Percentiles rank a stretch among this genome's conserved stretches.
Conservation (phyloP, 164 flowering plant genomes). For the Nelumbo lutea region DNA sequence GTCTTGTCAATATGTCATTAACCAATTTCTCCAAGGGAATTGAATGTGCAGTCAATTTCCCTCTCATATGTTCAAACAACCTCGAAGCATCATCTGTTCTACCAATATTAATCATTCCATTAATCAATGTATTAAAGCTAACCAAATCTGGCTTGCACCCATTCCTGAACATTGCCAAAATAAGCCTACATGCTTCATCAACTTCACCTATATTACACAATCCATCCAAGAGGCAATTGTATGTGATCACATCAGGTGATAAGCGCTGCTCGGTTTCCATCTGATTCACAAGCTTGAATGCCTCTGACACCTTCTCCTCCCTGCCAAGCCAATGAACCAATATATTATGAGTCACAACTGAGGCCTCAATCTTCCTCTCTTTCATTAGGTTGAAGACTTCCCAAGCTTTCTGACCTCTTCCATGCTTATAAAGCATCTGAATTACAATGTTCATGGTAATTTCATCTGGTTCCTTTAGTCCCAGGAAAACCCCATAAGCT, state of each 20-base stretch:
- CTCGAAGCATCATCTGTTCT: slow-evolving; percentile 15
- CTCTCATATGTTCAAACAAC: slow-evolving; percentile 19
- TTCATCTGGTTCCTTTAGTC: slow-evolving; percentile 13
- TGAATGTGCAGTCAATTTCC: slow-evolving; percentile 10
- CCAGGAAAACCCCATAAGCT: slow-evolving; percentile 10
- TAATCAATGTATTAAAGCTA: slow-evolving; percentile 22
- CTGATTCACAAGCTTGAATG: slow-evolving; percentile 11
- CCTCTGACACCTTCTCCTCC: slow-evolving; percentile 12
- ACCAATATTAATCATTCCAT: slow-evolving; percentile 17
- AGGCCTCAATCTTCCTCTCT: slow-evolving; percentile 18
- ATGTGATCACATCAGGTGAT: slow-evolving; percentile 16
- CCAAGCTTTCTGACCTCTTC: slow-evolving; percentile 18
- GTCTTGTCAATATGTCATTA: slow-evolving; percentile 11
- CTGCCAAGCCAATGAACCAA: slow-evolving; percentile 20
- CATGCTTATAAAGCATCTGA: slow-evolving; percentile 18
- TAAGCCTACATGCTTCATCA: slow-evolving; percentile 15
- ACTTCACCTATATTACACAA: slow-evolving; percentile 11
- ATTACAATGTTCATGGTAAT: slow-evolving; percentile 22
- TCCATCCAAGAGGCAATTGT: slow-evolving; percentile 13
- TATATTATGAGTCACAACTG: slow-evolving; percentile 20
- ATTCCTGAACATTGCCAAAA: slow-evolving; percentile 13
- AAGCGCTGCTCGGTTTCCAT: slow-evolving; percentile 6
- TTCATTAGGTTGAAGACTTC: slow-evolving; percentile 16
- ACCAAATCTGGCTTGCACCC: slow-evolving; percentile 18
- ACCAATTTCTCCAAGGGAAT: slow-evolving; percentile 10